A percentile compares a stretch with the other conserved stretches of the same genome.
These are phyloP conservation scores for Pelargonium nanum DNA, from an alignment of 345 rosid species.

Conservation along the genomic window DNA sequence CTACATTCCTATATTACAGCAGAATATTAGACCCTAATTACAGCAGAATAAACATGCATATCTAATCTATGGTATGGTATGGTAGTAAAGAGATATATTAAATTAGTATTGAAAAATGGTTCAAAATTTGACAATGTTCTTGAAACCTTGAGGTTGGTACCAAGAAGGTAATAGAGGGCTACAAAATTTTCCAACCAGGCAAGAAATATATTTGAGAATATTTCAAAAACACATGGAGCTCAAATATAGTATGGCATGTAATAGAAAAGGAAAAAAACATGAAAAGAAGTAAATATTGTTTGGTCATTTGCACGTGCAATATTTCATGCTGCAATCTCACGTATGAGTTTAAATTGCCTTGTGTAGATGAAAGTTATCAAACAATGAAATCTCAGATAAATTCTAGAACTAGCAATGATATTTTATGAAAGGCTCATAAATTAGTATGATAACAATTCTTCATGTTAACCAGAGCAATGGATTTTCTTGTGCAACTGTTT, in stretches of 20 bases:
- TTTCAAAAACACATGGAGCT: too few relatives aligned
- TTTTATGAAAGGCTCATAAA: not conserved
- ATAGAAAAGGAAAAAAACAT: not conserved
- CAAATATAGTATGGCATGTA: too few relatives aligned
- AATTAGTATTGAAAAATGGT: too few relatives aligned
- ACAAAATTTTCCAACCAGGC: not conserved
- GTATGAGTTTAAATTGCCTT: not conserved
- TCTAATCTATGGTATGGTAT: not conserved
- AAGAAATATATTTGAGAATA: too few relatives aligned
- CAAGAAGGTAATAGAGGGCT: not conserved
- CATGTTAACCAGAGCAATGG: constrained; percentile 67
- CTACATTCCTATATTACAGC: too few relatives aligned
- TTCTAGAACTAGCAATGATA: not conserved
- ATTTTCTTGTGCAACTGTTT: constrained; percentile 84
- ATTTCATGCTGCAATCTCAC: not conserved
- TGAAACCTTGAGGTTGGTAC: too few relatives aligned
- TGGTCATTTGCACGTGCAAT: not conserved
- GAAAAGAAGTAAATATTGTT: not conserved
- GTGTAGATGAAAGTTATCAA: not conserved
- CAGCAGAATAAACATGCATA: too few relatives aligned
- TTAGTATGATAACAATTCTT: not conserved
- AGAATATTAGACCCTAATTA: too few relatives aligned
- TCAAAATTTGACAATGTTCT: not conserved
- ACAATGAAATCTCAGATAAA: not conserved
- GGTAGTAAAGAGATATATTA: not conserved